Percentiles rank a stretch among this genome's conserved stretches.
Evolutionary conservation across 2,329 filamentous ascomycete genomes (phyloP).

Genomic region (Rhinocladiella similis): DNA sequence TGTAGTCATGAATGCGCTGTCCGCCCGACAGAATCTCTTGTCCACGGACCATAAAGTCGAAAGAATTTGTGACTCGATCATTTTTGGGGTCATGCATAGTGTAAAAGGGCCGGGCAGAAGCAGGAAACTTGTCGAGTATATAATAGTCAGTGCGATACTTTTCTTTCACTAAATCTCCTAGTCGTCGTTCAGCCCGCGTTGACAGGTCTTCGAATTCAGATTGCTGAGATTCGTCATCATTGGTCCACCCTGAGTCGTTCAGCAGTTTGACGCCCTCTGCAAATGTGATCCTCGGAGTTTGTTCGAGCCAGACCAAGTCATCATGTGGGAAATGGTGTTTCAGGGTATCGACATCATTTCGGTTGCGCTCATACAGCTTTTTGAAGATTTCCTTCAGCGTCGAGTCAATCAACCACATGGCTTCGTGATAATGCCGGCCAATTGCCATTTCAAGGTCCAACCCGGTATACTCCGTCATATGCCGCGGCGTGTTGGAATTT

Average conservation of each 20-base stretch:
- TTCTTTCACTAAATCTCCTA: conserved; percentile 73
- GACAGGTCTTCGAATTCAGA: conserved; percentile 71
- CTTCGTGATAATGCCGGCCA: conserved; percentile 75
- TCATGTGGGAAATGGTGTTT: conserved; percentile 75
- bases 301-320: conserved; percentile 73
- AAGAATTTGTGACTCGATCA: conserved; percentile 71
- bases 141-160: conserved; percentile 81
- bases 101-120: conserved; percentile 76
- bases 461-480: conserved; percentile 82
- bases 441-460: conserved; percentile 83
- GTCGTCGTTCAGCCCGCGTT: conserved; percentile 73
- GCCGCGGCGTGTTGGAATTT: conserved; percentile 82
- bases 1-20: conserved; percentile 75
- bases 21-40: conserved; percentile 82
- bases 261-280: conserved; percentile 70
- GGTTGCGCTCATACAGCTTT: conserved; percentile 61
- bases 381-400: conserved; percentile 73
- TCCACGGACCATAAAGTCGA: conserved; percentile 81
- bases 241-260: conserved; percentile 63
- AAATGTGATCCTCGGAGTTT: conserved; percentile 74
- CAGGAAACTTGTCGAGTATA: conserved; percentile 81
- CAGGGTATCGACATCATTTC: conserved; percentile 67
- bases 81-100: conserved; percentile 72
- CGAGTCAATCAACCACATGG: conserved; percentile 68
- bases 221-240: conserved; percentile 67